phyloP scores from a whole-genome alignment of 164 flowering plant genomes.

The Sedum album region DNA sequence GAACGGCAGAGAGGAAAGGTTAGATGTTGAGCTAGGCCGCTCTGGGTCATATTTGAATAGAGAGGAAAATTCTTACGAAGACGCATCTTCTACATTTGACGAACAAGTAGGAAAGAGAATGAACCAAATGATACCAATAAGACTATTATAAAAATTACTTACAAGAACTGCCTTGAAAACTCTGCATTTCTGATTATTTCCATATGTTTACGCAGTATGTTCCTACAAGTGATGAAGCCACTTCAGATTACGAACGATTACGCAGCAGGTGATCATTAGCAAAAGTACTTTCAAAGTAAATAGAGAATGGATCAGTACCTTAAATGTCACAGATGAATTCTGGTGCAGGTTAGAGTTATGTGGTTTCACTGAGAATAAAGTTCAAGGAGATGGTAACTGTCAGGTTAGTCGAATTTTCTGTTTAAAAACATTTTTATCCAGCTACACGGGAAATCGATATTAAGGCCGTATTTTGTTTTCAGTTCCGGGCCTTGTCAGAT shows the following conservation, averaged over 20 bases:
- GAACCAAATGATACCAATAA: constrained; percentile 64
- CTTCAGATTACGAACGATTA: neutral
- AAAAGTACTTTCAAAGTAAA: neutral
- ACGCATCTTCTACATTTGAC: constrained; percentile 45
- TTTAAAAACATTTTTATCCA: neutral
- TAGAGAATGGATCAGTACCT: neutral
- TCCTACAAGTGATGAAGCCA: neutral
- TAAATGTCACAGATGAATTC: neutral
- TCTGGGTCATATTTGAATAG: constrained; percentile 64
- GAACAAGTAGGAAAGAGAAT: constrained; percentile 75
- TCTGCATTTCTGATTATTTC: neutral
- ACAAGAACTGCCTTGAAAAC: neutral
- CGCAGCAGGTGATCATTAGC: neutral
- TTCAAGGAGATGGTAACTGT: constrained; percentile 3
- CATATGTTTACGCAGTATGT: neutral
- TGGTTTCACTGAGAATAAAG: neutral
- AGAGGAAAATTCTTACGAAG: constrained; percentile 27
- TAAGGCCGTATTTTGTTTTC: neutral
- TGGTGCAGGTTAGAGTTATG: constrained; percentile 1
- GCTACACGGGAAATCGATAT: neutral
- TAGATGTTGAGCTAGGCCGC: constrained; percentile 31
- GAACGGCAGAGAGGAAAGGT: constrained; percentile 24
- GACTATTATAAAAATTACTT: constrained; percentile 13
- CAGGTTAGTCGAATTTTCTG: neutral
- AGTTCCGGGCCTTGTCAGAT: constrained; percentile 64